Conservation (phyloP, 2,329 filamentous ascomycete species). For the Fusarium miscanthi region DNA sequence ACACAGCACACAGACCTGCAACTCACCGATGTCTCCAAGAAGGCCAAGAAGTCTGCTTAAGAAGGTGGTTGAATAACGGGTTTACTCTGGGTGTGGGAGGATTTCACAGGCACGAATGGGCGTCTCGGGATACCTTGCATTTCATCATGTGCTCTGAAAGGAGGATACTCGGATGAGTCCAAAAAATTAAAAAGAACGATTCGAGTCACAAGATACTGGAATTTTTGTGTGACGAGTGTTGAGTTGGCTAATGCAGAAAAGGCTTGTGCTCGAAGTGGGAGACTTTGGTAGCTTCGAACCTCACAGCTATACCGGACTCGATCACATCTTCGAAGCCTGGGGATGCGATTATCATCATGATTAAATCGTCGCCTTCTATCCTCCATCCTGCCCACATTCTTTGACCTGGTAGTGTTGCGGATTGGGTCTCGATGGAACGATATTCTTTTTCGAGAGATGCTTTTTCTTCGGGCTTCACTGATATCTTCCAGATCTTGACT, state of each 20-base stretch:
- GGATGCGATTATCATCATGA: slow-evolving; percentile 56
- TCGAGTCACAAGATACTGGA: slow-evolving; percentile 45
- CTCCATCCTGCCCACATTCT: slow-evolving; percentile 56
- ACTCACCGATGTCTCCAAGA: slow-evolving; percentile 66
- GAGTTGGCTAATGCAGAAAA: slow-evolving; percentile 38
- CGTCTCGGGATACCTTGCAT: slow-evolving; percentile 68
- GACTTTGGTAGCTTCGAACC: slow-evolving; percentile 30
- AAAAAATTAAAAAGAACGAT: slow-evolving; percentile 50
- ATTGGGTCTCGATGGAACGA: slow-evolving; percentile 48
- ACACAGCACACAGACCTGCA: slow-evolving; percentile 56
- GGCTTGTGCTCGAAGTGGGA: slow-evolving; percentile 42
- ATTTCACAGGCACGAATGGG: slow-evolving; percentile 59
- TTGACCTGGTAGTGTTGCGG: slow-evolving; percentile 45
- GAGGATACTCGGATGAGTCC: slow-evolving; percentile 53
- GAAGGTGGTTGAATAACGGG: slow-evolving; percentile 42
- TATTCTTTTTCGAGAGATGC: slow-evolving; percentile 51
- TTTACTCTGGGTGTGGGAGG: slow-evolving; percentile 47
- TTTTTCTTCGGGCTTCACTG: slow-evolving; percentile 47
- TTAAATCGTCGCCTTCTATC: slow-evolving; percentile 52
- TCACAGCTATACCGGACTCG: slow-evolving; percentile 42
- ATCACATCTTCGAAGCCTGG: slow-evolving; percentile 52
- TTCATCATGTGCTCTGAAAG: slow-evolving; percentile 57
- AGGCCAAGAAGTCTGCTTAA: slow-evolving; percentile 56
- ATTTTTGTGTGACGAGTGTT: slow-evolving; percentile 19
- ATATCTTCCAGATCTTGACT: slow-evolving; percentile 53